phyloP scores from a whole-genome alignment of 176 grass and related monocot species.

The Oryza nivara region DNA sequence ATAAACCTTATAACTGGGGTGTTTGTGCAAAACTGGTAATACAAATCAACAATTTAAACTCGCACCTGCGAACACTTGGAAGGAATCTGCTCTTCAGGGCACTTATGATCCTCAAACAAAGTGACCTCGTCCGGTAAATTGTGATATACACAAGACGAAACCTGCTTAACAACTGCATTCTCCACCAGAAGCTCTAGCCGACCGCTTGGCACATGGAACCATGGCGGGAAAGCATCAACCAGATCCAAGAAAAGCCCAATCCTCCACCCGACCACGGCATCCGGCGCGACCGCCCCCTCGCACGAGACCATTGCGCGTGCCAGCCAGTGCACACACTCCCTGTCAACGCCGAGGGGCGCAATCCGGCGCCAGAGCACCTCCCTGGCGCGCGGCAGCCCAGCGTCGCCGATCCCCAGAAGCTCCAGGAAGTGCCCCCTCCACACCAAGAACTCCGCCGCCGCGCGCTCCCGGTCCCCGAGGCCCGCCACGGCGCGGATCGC shows the following conservation, averaged over 20 bases:
- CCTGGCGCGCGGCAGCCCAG: constrained; percentile 49
- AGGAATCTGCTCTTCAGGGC: constrained; percentile 75
- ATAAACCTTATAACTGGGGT: background rate
- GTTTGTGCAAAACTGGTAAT: constrained; percentile 30
- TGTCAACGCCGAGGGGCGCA: constrained; percentile 59
- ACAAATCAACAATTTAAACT: constrained; percentile 1
- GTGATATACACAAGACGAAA: constrained; percentile 81
- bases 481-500: constrained; percentile 59
- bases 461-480: constrained; percentile 40
- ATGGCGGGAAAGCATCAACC: constrained; percentile 70
- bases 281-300: constrained; percentile 53
- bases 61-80: constrained; percentile 80
- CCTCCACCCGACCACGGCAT: constrained; percentile 58
- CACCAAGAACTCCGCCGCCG: constrained; percentile 61
- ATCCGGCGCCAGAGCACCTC: constrained; percentile 80
- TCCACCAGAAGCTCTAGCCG: constrained; percentile 83
- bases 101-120: constrained; percentile 89
- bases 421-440: constrained; percentile 91
- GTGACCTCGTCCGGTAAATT: constrained; percentile 68
- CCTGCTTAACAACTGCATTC: constrained; percentile 63
- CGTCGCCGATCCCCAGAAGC: constrained; percentile 62
- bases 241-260: constrained; percentile 84
- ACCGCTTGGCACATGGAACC: constrained; percentile 62
- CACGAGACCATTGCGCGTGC: constrained; percentile 61
- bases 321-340: constrained; percentile 60